Evolutionary conservation across 495 filamentous ascomycete genomes (phyloP), one percentile per base, ranked within the genome.

Genomic region (Terfezia boudieri): DNA sequence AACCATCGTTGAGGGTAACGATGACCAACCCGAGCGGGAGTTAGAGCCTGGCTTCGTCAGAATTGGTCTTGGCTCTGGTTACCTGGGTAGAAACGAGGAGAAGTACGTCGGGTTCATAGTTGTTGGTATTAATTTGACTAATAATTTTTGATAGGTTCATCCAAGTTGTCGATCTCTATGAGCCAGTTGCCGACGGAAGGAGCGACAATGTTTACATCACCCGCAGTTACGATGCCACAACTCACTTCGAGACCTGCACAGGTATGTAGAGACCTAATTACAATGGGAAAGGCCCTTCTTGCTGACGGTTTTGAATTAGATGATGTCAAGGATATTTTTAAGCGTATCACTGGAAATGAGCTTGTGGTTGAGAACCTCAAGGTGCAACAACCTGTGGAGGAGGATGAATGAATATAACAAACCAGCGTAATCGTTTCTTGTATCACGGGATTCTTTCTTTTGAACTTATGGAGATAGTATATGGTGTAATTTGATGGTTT

Each of bases 171-270:
- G 63, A 65, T 41, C 73, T 99, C 48, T 96, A 94, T 67, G 87
- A 94, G 71, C 90, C 90, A 37, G 65, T 92, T 52, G 84, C 85
- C 66, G 81, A 82, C 63, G 92, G 92, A 55, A 74, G 73, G 54
- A 83, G 81, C 58, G 86, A 94, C 70, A 84, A 86, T 67, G 83
- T 99, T 68, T 99, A 86, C 73, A 88, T 99, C 64, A 93, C 86
- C 61, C 93, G 89, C 76, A 94, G 86, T 73, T 99, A 99, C 68
- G 90, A 99, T 66, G 82, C 90, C 36, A 92, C 84, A 57, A 90
- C 83, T 61, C 90, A 99, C 73, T 99, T 99, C 62, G 90, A 99
- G 76, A 93, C 86, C 11, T 83, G 80, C 23, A 86, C 82, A 51
- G 73, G 79, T 79, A 73, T 20, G 41, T 46, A 46, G 12, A 46